Evolutionary conservation across 306 rosid species (phyloP).

Genomic region (Cucurbita maxima): DNA sequence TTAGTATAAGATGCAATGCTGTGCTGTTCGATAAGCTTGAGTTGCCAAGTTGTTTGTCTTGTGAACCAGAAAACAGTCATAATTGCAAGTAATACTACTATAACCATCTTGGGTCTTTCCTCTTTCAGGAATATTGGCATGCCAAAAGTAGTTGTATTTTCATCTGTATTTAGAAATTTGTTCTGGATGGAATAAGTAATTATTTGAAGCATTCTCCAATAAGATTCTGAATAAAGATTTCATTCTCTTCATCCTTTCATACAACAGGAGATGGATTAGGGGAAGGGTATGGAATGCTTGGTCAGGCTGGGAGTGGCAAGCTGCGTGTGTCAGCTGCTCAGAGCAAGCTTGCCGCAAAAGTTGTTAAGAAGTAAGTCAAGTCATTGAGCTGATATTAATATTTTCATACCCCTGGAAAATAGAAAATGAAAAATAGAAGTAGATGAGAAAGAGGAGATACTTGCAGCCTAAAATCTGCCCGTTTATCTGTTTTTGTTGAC

Average conservation of each 20-base stretch:
- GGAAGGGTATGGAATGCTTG: constrained; percentile 98
- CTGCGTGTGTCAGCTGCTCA: constrained; percentile 77
- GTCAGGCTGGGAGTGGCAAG: constrained; percentile 99
- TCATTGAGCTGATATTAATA: neutral
- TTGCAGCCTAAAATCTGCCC: neutral
- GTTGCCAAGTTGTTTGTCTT: neutral
- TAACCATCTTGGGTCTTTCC: neutral
- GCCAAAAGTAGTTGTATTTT: neutral
- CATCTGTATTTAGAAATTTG: neutral
- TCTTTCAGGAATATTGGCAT: neutral
- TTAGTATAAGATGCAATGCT: neutral
- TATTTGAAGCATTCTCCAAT: neutral
- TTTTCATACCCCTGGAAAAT: neutral
- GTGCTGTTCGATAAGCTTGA: neutral
- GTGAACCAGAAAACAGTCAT: neutral
- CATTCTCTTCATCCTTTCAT: neutral
- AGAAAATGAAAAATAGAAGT: neutral
- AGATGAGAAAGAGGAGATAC: neutral
- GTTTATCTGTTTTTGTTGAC: neutral
- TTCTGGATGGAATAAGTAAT: neutral
- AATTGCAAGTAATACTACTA: neutral
- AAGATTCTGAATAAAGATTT: neutral
- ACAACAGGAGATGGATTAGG: constrained; percentile 84
- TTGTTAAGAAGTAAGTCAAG: constrained; percentile 55
- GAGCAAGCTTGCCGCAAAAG: constrained; percentile 87